Percentiles rank a stretch among this genome's conserved stretches.
phyloP scores from a whole-genome alignment of 345 rosid species.

The Salix arbutifolia region DNA sequence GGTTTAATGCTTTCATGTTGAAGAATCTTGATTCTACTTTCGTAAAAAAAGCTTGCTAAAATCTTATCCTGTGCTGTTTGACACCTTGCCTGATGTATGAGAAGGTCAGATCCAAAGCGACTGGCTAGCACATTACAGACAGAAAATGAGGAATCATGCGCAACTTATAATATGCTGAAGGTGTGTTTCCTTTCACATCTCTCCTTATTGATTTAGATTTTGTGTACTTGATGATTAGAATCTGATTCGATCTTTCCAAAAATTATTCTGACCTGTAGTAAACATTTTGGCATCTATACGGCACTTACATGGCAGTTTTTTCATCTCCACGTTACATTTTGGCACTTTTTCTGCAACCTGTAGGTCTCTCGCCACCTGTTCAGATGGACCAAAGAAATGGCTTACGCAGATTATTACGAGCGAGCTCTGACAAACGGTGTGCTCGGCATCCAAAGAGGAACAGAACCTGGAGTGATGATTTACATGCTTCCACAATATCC shows the following conservation, averaged over 20 bases:
- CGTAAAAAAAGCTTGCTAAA: background rate
- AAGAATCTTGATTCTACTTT: background rate
- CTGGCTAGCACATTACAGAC: conserved; percentile 51
- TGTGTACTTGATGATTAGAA: background rate
- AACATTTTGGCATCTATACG: background rate
- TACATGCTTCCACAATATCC: conserved; percentile 85
- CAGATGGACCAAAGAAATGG: conserved; percentile 84
- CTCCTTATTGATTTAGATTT: background rate
- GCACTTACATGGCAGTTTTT: background rate
- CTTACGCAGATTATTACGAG: conserved; percentile 91
- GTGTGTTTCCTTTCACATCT: conserved; percentile 24
- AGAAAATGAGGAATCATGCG: conserved; percentile 89
- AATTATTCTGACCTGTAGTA: background rate
- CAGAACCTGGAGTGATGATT: conserved; percentile 85
- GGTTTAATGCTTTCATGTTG: background rate
- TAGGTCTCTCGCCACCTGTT: conserved; percentile 88
- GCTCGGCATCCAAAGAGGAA: conserved; percentile 83
- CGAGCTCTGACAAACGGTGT: conserved; percentile 89
- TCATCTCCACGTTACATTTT: background rate
- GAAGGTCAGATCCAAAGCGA: conserved; percentile 80
- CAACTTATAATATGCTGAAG: conserved; percentile 96
- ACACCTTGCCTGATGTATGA: conserved; percentile 16
- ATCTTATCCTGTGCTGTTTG: background rate
- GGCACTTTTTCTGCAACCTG: conserved; percentile 1
- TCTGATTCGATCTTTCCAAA: background rate